Conservation (phyloP, 2,329 filamentous ascomycete genomes). For the Ascochyta rabiei region DNA sequence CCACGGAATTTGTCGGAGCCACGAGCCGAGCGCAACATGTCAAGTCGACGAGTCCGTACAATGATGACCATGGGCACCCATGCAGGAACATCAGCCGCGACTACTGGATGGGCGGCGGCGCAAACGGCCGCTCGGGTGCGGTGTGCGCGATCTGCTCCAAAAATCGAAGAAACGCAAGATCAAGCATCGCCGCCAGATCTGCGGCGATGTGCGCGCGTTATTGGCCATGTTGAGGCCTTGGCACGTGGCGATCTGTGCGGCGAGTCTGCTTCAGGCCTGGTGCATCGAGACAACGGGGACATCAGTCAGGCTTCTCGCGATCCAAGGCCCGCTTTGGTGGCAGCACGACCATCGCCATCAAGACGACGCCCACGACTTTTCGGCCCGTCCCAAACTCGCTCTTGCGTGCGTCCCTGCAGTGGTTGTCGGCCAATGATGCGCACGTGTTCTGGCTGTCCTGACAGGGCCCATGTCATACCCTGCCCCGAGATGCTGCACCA, state of each 20-base stretch:
- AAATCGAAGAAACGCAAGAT: slow-evolving; percentile 14
- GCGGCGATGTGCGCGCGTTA: slow-evolving; percentile 5
- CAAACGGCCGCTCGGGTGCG: no score
- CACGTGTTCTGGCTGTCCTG: slow-evolving; percentile 4
- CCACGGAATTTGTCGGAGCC: not conserved
- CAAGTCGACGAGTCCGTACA: not conserved
- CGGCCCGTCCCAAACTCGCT: slow-evolving; percentile 32
- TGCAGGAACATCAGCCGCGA: no score
- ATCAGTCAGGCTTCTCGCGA: slow-evolving; percentile 30
- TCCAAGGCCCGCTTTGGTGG: slow-evolving; percentile 33
- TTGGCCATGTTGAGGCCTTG: slow-evolving; percentile 17
- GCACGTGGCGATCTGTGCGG: slow-evolving; percentile 19
- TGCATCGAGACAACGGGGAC: slow-evolving; percentile 13
- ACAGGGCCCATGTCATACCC: slow-evolving; percentile 29
- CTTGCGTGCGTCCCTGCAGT: slow-evolving; percentile 30
- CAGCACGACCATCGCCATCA: slow-evolving; percentile 34
- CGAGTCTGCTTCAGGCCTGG: slow-evolving; percentile 25
- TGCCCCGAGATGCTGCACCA: slow-evolving; percentile 26
- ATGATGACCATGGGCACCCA: no score
- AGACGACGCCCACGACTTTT: slow-evolving; percentile 14
- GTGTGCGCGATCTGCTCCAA: slow-evolving; percentile 15
- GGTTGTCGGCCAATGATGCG: slow-evolving; percentile 22
- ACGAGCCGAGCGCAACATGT: slow-evolving; percentile 4
- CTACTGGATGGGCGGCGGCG: no score
- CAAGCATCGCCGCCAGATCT: slow-evolving; percentile 25